phyloP scores from a whole-genome alignment of 192 early-diverging fungal genomes.

The Allomyces javanicus region DNA sequence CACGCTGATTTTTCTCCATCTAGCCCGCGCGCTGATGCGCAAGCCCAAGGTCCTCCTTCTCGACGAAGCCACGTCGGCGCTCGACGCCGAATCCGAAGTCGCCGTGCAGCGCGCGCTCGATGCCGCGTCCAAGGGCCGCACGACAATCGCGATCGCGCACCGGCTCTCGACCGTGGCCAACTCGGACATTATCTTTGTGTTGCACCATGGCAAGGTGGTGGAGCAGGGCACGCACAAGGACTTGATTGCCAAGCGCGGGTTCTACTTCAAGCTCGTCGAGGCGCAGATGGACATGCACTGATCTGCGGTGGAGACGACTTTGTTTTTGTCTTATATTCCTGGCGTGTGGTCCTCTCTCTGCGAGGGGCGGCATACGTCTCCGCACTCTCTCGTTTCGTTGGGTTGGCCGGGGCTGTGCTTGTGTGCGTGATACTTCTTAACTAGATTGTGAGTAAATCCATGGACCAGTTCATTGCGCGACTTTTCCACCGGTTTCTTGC shows the following conservation, averaged over 20 bases:
- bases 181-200: slow-evolving; percentile 61
- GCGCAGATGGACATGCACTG: slow-evolving; percentile 39
- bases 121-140: slow-evolving; percentile 42
- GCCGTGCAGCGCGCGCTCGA: slow-evolving; percentile 49
- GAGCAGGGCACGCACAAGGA: slow-evolving; percentile 65
- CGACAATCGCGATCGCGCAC: slow-evolving; percentile 56
- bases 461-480: too few relatives aligned
- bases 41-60: slow-evolving; percentile 66
- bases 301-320: background rate
- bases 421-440: too few relatives aligned
- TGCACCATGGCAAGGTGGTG: slow-evolving; percentile 43
- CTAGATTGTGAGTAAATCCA: too few relatives aligned
- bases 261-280: slow-evolving; percentile 43
- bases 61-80: slow-evolving; percentile 62
- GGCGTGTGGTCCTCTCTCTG: too few relatives aligned
- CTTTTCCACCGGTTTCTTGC: too few relatives aligned
- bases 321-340: too few relatives aligned
- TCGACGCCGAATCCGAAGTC: slow-evolving; percentile 51
- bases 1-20: background rate
- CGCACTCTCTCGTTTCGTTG: too few relatives aligned
- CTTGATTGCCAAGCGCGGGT: slow-evolving; percentile 39
- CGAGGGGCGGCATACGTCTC: too few relatives aligned
- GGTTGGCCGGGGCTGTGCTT: too few relatives aligned
- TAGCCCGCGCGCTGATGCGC: slow-evolving; percentile 57
- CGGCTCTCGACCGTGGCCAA: slow-evolving; percentile 50